Conservation (phyloP, 495 filamentous ascomycete genomes). For the Podospora pseudocomata region DNA sequence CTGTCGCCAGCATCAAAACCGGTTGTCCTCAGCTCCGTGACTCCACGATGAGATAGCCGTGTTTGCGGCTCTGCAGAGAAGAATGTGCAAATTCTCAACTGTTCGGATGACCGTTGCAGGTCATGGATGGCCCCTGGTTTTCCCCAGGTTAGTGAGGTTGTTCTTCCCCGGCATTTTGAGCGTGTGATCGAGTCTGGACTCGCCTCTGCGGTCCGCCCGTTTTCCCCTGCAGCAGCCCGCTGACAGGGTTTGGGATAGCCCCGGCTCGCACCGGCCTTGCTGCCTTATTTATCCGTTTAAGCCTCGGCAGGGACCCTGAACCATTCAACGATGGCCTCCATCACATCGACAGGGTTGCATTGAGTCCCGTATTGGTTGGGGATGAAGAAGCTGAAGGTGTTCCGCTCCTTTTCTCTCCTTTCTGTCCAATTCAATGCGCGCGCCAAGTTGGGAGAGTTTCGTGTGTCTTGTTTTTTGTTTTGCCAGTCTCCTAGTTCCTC, state of each 20-base stretch:
- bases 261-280: conserved; percentile 9
- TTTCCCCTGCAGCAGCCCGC: background rate
- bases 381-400: background rate
- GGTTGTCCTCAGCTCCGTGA: too few relatives aligned
- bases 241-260: background rate
- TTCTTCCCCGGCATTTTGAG: conserved; percentile 6
- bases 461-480: background rate
- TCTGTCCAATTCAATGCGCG: background rate
- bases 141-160: conserved; percentile 11
- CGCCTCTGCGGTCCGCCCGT: background rate
- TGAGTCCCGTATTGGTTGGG: background rate
- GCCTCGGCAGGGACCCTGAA: conserved; percentile 9
- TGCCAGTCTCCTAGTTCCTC: background rate
- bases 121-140: conserved; percentile 17
- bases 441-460: background rate
- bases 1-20: too few relatives aligned
- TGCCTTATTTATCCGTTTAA: conserved; percentile 10
- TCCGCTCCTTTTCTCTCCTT: background rate
- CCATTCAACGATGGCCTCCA: conserved; percentile 6
- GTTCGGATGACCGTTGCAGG: conserved; percentile 2
- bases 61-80: background rate
- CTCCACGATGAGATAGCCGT: too few relatives aligned
- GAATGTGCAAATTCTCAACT: background rate
- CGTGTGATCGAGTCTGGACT: conserved; percentile 9
- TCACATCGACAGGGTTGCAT: background rate